Base-by-base conservation (phyloP, 2,329 filamentous ascomycete genomes). In the Cercospora sesami region DNA sequence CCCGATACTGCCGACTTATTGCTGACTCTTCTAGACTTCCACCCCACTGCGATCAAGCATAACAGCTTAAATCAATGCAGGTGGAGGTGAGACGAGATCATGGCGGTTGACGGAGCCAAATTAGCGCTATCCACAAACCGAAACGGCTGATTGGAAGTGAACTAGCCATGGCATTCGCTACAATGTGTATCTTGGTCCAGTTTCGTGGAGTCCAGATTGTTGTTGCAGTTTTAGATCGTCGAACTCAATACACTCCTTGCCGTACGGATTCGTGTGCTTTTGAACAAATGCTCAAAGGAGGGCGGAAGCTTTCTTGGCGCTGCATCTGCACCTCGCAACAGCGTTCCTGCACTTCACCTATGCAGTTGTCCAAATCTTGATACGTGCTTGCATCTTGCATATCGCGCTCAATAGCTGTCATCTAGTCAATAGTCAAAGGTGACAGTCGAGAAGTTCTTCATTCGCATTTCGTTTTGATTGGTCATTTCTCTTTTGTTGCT, bases 11-110 rank as follows among this genome's bases (percentile, higher is more conserved):
- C 28, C 14, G 12, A 58, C 4, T 16, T 16, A n/a, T n/a, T 31
- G 60, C 69, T 73, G 66, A 73, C 68, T 4, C 21, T 10, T 28
- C 4, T 14, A 76, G 74, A 65, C 69, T 45, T 73, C 74, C 66
- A 75, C 74, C 63, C 74, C 74, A 64, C 71, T 76, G 66, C 73
- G 68, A 66, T 67, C 66, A 51, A 71, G 70, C 66, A 69, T 73
- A 48, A 66, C 68, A 36, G 69, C 66, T 62, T 72, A 53, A 69
- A 7, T 31, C 21, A 42, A 33, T 5, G 62, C 18, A 30, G 36
- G 28, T 51, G 16, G 18, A 26, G 28, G 18, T 21, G 23, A 55
- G 18, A 23, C 45, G 26, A n/a, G 30, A n/a, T 33, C 21, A 31
- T 18, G 31, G 30, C 31, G 28, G 21, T 64, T 26, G 31, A 64